Evolutionary conservation across 1,284 basidiomycete species (phyloP).

Genomic region (Trametes polyzona): DNA sequence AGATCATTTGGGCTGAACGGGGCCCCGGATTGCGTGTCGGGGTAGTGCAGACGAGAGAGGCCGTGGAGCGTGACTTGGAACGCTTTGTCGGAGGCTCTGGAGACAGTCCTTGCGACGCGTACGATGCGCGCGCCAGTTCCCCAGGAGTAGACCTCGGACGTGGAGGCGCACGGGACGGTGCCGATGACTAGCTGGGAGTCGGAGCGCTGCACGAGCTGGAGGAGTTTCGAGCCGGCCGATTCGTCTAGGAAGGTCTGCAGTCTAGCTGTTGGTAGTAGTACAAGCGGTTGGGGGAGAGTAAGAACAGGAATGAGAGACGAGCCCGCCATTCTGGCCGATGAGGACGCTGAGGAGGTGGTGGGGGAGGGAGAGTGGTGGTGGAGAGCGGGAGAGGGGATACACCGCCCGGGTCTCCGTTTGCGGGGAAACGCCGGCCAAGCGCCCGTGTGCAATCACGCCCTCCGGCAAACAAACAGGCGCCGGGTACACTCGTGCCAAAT

Average conservation of each 20-base stretch:
- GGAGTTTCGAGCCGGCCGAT: conserved; percentile 43
- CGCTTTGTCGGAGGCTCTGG: conserved; percentile 34
- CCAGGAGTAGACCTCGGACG: conserved; percentile 40
- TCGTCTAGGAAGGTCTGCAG: conserved; percentile 63
- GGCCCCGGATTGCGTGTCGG: conserved; percentile 31
- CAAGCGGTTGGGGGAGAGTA: conserved; percentile 61
- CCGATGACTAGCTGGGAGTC: conserved; percentile 67
- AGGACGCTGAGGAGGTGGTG: no score
- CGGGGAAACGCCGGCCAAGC: conserved; percentile 8
- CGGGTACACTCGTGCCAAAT: no score
- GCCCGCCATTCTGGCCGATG: no score
- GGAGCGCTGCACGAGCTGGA: conserved; percentile 59
- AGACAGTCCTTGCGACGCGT: conserved; percentile 54
- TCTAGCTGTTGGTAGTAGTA: conserved; percentile 69
- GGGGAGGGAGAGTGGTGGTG: background rate
- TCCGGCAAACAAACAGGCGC: no score
- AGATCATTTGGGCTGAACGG: conserved; percentile 38
- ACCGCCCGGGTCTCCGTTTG: no score
- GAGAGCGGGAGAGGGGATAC: background rate
- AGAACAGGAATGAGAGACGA: conserved; percentile 57
- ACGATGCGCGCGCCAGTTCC: conserved; percentile 62
- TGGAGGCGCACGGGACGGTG: conserved; percentile 56
- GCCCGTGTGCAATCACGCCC: no score
- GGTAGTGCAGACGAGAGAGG: conserved; percentile 56
- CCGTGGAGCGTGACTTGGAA: conserved; percentile 72